A percentile compares a stretch with the other conserved stretches of the same genome.
Conservation (phyloP, 441 rosid species). For the Gossypium gossypioides region DNA sequence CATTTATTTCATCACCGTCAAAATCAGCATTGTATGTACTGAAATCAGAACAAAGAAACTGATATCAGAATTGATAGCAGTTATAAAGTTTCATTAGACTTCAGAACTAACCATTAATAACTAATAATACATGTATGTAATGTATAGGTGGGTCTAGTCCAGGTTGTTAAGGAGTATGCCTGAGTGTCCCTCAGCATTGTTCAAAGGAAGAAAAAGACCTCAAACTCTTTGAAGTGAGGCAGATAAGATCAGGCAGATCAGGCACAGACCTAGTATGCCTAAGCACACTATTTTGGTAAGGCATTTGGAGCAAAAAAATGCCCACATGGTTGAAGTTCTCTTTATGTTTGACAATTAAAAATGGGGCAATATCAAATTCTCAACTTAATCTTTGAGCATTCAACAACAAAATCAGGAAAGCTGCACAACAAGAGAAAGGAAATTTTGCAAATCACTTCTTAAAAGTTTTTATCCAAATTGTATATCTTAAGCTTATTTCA, state of each 20-base stretch:
- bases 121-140: background rate
- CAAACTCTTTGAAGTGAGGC: background rate
- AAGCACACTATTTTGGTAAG: background rate
- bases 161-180: background rate
- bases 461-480: background rate
- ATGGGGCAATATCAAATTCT: background rate
- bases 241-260: constrained; percentile 3
- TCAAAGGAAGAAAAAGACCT: background rate
- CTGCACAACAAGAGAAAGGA: background rate
- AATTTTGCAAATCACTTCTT: background rate
- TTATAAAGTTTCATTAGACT: background rate
- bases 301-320: background rate
- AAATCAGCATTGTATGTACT: constrained; percentile 99
- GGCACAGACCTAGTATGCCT: background rate
- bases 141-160: background rate
- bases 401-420: background rate
- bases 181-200: background rate
- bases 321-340: background rate
- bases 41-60: constrained; percentile 11
- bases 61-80: background rate
- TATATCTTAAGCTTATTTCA: background rate
- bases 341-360: background rate
- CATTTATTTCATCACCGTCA: constrained; percentile 99
- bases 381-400: background rate
- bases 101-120: background rate